phyloP scores from a whole-genome alignment of 495 filamentous ascomycete species.

The Aspergillus incahuasiensis region DNA sequence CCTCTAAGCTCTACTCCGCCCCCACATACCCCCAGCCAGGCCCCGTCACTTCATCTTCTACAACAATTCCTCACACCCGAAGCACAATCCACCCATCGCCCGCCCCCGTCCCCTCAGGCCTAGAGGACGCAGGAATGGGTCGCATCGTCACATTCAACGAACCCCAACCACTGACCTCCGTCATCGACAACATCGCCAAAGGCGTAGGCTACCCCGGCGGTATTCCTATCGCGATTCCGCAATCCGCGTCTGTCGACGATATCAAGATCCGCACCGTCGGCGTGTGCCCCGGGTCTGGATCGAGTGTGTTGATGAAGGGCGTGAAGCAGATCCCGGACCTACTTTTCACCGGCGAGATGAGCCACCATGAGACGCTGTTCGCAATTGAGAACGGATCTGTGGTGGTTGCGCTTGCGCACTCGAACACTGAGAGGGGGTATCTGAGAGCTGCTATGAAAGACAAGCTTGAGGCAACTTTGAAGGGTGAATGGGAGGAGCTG shows the following conservation, averaged over 20 bases:
- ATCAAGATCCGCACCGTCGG: constrained; percentile 56
- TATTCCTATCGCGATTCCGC: constrained; percentile 66
- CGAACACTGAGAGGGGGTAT: constrained; percentile 84
- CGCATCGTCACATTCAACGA: constrained; percentile 60
- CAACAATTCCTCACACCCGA: constrained; percentile 43
- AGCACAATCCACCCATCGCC: constrained; percentile 49
- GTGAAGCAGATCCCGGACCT: constrained; percentile 56
- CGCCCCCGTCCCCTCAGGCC: constrained; percentile 43
- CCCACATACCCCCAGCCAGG: constrained; percentile 37
- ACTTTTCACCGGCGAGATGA: constrained; percentile 87
- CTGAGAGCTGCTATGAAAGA: constrained; percentile 63
- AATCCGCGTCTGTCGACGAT: constrained; percentile 45
- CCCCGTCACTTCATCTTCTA: constrained; percentile 15
- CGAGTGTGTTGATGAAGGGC: constrained; percentile 62
- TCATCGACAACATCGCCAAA: constrained; percentile 58
- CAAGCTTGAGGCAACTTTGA: constrained; percentile 55
- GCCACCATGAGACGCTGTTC: constrained; percentile 83
- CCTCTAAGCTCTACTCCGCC: constrained; percentile 34
- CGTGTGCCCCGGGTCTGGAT: constrained; percentile 84
- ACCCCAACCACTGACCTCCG: constrained; percentile 52
- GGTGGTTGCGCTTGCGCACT: constrained; percentile 83
- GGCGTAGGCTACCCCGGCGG: constrained; percentile 60
- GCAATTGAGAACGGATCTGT: constrained; percentile 83
- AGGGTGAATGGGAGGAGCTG: constrained; percentile 47
- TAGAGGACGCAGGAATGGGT: constrained; percentile 72